Base-by-base conservation (phyloP, 352 stramenopile genomes). In the Globisporangium emineosum region DNA sequence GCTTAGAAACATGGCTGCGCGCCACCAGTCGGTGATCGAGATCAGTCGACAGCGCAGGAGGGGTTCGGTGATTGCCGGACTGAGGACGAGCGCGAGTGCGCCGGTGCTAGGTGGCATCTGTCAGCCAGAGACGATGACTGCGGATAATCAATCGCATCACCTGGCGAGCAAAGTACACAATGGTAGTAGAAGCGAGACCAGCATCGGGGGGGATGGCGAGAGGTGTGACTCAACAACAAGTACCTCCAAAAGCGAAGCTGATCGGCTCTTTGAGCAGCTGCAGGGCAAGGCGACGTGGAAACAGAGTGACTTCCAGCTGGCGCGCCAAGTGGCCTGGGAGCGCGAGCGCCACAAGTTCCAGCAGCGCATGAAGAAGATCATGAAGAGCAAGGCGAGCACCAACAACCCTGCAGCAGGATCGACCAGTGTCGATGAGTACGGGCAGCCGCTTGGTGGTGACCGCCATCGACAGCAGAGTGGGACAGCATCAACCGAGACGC, bases 231-330 rank as follows among this genome's bases (percentile, higher is more conserved):
- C 23, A 10, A 27, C 47, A 23, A 21, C 55, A 2, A 21, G 2
- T 6, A 17, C 21, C 6, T 21, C 40, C 6, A 40, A 23, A 25
- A 53, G 25, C 13, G 71, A 84, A 5, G 71, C 79, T 0, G 58
- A 67, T 19, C 75, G 78, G 1, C 53, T 94, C n/a, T 91, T 94
- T 43, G 69, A 79, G 23, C 85, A 94, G 61, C 68, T 94, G 1
- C 72, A 86, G 9, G 85, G 85, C 1, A 73, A 88, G 35, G 65
- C 63, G 4, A 92, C 81, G 19, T 94, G 83, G 83, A 90, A 87
- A 49, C 85, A 89, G 64, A 90, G 79, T 30, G 83, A 89, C 49
- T 68, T 91, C 8, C 85, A 91, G 55, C 19, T 86, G 8, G 85
- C 85, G 13, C 78, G 83, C 12, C 77, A 91, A 43, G 66, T 59